Base-by-base conservation (phyloP, 352 stramenopile species). In the Phytophthora podocarpi region DNA sequence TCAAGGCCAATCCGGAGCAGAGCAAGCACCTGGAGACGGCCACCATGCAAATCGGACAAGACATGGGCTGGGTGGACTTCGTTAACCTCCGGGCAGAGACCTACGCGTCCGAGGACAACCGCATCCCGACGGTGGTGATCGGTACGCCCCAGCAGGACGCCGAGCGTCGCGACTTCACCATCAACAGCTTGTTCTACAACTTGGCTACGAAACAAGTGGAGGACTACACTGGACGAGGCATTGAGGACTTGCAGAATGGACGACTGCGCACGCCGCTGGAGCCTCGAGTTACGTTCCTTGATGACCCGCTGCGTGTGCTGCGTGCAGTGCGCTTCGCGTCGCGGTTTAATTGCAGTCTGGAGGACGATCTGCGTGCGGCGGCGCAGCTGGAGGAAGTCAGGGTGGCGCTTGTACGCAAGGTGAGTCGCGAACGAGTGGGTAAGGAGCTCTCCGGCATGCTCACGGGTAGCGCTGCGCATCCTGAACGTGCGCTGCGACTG, bases 101-200 rank as follows among this genome's bases (percentile, higher is more conserved):
- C 30, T 99, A 99, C 79, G 83, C 79, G 26, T 74, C 80, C 9
- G 82, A 88, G 42, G 72, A 90, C 46, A 69, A 87, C 32, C 82
- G 82, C 43, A 92, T 92, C 39, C 82, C 82, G 5, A 76, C 76
- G 4, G 75, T 92, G 51, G 65, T 74, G 47, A 83, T 90, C 35
- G 83, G 79, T 5, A 98, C 91, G 18, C 89, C 97, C 2, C 57
- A 85, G 34, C 80, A 97, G 49, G 91, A 97, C 55, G 91, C 90
- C 12, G 65, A 90, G 46, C 62, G 98, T 36, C 82, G 98, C 35
- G 98, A 99, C 79, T 97, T 99, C 52, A 99, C 97, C 3, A 98
- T 99, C 67, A 99, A 99, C 76, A 82, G 84, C n/a, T 66, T 99
- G 2, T 99, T 99, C 70, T 99, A 99, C 87, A 99, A 99, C 74